Conservation (phyloP, 2,329 filamentous ascomycete genomes). For the Cladosporium sp. region DNA sequence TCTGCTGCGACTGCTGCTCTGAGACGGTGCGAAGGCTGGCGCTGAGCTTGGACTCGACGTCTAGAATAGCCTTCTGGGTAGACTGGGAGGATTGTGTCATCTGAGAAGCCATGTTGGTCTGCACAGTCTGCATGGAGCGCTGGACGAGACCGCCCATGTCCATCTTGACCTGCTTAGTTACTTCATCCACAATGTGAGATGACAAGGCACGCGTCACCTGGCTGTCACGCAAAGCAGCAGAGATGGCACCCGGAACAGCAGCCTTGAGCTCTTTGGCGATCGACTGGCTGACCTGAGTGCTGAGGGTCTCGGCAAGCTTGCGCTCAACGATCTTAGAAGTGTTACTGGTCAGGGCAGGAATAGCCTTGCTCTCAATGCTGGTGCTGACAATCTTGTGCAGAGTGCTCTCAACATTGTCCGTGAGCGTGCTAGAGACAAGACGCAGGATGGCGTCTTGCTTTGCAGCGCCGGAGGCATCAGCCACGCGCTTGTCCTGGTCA, state of each 20-base stretch:
- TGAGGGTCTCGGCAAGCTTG: slow-evolving; percentile 68
- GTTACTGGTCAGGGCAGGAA: slow-evolving; percentile 71
- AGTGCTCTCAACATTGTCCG: slow-evolving; percentile 72
- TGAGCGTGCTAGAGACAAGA: slow-evolving; percentile 66
- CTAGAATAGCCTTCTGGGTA: slow-evolving; percentile 65
- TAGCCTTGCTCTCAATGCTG: slow-evolving; percentile 71
- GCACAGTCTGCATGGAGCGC: slow-evolving; percentile 61
- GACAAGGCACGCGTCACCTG: slow-evolving; percentile 71
- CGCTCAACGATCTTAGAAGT: slow-evolving; percentile 69
- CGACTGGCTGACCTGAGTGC: slow-evolving; percentile 63
- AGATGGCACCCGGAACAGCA: slow-evolving; percentile 66
- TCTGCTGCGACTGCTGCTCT: slow-evolving; percentile 12
- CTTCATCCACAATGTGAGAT: slow-evolving; percentile 67
- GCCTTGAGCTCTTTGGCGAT: slow-evolving; percentile 73
- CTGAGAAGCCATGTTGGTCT: slow-evolving; percentile 46
- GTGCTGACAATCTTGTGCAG: slow-evolving; percentile 73
- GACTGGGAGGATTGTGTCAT: slow-evolving; percentile 59
- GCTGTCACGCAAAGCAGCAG: slow-evolving; percentile 69
- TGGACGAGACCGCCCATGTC: slow-evolving; percentile 54
- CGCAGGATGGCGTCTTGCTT: slow-evolving; percentile 70
- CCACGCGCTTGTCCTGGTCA: slow-evolving; percentile 67
- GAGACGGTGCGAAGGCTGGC: slow-evolving; percentile 11
- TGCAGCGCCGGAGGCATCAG: slow-evolving; percentile 62
- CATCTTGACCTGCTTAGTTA: slow-evolving; percentile 50
- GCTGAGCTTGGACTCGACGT: slow-evolving; percentile 56